Evolutionary conservation across 495 filamentous ascomycete genomes (phyloP).

Genomic region (Penicillium paradoxum): DNA sequence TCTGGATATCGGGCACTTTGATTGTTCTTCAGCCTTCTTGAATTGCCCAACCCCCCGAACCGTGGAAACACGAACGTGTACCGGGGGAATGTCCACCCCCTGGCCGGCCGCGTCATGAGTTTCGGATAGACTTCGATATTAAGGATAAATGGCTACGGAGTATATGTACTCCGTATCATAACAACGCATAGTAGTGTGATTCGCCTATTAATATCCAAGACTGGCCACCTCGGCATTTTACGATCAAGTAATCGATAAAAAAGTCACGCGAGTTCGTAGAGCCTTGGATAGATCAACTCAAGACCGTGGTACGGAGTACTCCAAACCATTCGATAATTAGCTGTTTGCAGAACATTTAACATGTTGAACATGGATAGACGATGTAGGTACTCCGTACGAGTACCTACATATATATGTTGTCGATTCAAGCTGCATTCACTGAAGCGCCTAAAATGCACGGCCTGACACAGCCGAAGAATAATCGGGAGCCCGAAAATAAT

Average conservation of each 20-base stretch:
- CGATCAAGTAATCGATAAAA: background rate
- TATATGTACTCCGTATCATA: too few relatives aligned
- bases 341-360: background rate
- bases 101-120: slow-evolving; percentile 20
- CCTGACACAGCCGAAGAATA: background rate
- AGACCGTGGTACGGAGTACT: background rate
- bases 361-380: background rate
- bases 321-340: background rate
- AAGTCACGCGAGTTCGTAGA: background rate
- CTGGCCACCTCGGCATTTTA: background rate
- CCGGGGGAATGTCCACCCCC: background rate
- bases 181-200: background rate
- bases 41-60: too few relatives aligned
- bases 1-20: too few relatives aligned
- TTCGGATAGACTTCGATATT: slow-evolving; percentile 11
- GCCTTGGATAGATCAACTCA: background rate
- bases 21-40: too few relatives aligned
- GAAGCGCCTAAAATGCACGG: background rate
- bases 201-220: background rate
- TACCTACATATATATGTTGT: too few relatives aligned
- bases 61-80: too few relatives aligned
- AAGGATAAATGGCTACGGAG: background rate
- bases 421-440: too few relatives aligned
- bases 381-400: too few relatives aligned
- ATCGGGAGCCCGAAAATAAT: slow-evolving; percentile 1